These are phyloP conservation scores for Russula vinacea DNA, from an alignment of 768 basidiomycete genomes.

Conservation along the genomic window DNA sequence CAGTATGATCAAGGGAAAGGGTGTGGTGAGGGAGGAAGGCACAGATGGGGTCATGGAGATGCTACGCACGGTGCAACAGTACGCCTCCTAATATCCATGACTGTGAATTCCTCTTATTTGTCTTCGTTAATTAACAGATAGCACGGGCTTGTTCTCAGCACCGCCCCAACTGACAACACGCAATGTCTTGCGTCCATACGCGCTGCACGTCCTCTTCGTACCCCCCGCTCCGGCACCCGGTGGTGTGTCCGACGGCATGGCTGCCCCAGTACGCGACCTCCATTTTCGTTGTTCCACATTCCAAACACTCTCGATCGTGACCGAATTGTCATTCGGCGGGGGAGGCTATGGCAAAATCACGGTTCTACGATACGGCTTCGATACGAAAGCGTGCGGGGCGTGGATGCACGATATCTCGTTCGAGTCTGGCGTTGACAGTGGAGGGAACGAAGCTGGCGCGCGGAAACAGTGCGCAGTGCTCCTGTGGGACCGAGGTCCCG, in stretches of 20 bases:
- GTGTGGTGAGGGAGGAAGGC: no score
- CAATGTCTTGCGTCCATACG: slow-evolving; percentile 74
- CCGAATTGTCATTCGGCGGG: slow-evolving; percentile 84
- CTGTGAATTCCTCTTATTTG: slow-evolving; percentile 11
- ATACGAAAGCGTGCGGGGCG: slow-evolving; percentile 70
- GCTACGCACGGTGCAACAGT: slow-evolving; percentile 89
- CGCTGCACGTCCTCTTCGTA: slow-evolving; percentile 75
- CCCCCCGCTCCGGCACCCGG: slow-evolving; percentile 62
- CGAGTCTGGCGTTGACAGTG: slow-evolving; percentile 32
- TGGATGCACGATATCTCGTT: slow-evolving; percentile 63
- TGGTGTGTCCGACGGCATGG: slow-evolving; percentile 36
- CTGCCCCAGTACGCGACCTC: slow-evolving; percentile 59
- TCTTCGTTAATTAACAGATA: slow-evolving; percentile 52
- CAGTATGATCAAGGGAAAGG: slow-evolving; percentile 87
- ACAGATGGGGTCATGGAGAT: slow-evolving; percentile 95
- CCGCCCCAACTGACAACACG: slow-evolving; percentile 76
- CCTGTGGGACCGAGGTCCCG: slow-evolving; percentile 76
- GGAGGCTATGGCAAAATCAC: slow-evolving; percentile 96
- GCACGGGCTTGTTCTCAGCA: slow-evolving; percentile 88
- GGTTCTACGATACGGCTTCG: slow-evolving; percentile 87
- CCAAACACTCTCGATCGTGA: slow-evolving; percentile 94
- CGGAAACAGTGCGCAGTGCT: slow-evolving; percentile 65
- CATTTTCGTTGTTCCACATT: slow-evolving; percentile 82
- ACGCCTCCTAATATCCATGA: slow-evolving; percentile 35
- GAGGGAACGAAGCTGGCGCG: slow-evolving; percentile 49